phyloP scores from a whole-genome alignment of 2,329 filamentous ascomycete genomes.

The Aspergillus tamarii region DNA sequence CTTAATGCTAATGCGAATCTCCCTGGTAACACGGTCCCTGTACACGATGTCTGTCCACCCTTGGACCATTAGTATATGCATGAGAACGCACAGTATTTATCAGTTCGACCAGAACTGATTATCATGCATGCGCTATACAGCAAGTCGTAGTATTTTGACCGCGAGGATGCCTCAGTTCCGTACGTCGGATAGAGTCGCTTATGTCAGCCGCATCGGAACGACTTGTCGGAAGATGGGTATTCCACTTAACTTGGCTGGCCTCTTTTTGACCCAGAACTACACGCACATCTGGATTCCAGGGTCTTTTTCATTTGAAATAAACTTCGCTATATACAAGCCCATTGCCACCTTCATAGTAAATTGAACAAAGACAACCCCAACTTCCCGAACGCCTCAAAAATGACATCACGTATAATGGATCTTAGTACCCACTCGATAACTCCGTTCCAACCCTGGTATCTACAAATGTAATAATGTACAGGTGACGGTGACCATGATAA shows the following conservation, averaged over 20 bases:
- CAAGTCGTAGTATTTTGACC: not conserved
- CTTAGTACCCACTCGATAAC: not conserved
- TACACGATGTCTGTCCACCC: not conserved
- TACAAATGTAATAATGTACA: not conserved
- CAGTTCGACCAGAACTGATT: not conserved
- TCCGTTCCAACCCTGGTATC: conserved; percentile 8
- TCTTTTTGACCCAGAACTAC: not conserved
- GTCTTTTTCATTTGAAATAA: not conserved
- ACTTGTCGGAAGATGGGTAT: conserved; percentile 18
- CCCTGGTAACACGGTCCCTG: not conserved
- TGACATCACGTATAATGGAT: not conserved
- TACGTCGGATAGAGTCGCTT: conserved; percentile 24
- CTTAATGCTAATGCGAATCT: not conserved
- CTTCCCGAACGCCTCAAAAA: not conserved
- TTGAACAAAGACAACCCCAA: not conserved
- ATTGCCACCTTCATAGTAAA: not conserved
- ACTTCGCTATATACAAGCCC: not conserved
- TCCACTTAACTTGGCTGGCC: not conserved
- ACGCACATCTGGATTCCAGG: not conserved
- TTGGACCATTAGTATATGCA: not conserved
- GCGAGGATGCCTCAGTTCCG: not conserved
- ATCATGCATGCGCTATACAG: not conserved
- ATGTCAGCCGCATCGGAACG: conserved; percentile 29
- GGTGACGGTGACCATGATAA: not conserved
- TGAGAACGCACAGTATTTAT: not conserved